phyloP scores from a whole-genome alignment of 2,329 filamentous ascomycete genomes.

The Calonectria naviculata region DNA sequence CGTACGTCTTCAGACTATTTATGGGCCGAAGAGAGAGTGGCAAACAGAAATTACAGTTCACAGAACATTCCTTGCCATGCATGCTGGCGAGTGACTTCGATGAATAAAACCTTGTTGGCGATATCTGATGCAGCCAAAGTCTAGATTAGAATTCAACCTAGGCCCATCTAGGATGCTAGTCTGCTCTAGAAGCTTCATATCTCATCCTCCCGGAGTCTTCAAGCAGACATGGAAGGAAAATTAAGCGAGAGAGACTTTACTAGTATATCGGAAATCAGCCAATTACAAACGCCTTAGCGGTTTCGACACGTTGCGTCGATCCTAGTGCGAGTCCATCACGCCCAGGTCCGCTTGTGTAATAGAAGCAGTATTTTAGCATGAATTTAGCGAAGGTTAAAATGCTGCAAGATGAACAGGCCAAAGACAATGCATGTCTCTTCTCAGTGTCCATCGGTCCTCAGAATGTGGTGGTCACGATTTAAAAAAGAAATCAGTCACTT shows the following conservation, averaged over 20 bases:
- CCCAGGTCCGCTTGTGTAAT: too few species aligned
- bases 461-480: too few species aligned
- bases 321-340: neutral
- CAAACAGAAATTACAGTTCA: neutral
- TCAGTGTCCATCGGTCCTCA: too few species aligned
- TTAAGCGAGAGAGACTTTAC: neutral
- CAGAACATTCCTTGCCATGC: neutral
- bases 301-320: neutral
- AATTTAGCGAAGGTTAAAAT: too few species aligned
- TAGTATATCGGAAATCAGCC: neutral
- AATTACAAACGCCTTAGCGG: neutral
- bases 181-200: neutral
- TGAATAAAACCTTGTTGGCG: neutral
- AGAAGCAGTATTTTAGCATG: too few species aligned
- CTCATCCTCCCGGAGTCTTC: too few species aligned
- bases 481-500: too few species aligned
- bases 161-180: neutral
- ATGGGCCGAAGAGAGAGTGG: neutral
- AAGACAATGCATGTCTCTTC: too few species aligned
- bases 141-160: neutral
- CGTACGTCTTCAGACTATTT: neutral
- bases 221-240: neutral
- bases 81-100: neutral
- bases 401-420: too few species aligned
- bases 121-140: neutral